A percentile compares a stretch with the other conserved stretches of the same genome.
These are phyloP conservation scores for Postia placenta DNA, from an alignment of 768 basidiomycete species.

Conservation along the genomic window DNA sequence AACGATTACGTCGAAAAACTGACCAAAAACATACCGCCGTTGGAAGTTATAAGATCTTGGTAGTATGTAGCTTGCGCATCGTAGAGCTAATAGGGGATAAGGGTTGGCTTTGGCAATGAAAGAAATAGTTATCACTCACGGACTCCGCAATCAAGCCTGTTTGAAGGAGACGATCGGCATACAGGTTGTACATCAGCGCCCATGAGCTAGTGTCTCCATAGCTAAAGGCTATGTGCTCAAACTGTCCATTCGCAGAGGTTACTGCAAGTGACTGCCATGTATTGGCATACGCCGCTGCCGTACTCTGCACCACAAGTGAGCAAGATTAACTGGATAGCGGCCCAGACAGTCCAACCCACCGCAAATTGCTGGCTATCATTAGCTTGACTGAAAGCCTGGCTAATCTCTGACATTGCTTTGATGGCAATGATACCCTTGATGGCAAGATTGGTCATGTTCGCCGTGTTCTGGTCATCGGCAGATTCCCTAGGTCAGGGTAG, in stretches of 20 bases:
- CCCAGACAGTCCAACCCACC: constrained; percentile 8
- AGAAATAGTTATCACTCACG: not conserved
- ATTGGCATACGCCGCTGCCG: not conserved
- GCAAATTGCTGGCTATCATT: constrained; percentile 11
- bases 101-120: not conserved
- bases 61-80: constrained; percentile 1
- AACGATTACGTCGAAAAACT: not conserved
- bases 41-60: not conserved
- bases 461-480: constrained; percentile 7
- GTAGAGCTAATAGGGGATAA: not conserved
- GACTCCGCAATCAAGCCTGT: constrained; percentile 3
- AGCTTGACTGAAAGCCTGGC: constrained; percentile 6
- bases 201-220: constrained; percentile 6
- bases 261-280: constrained; percentile 4
- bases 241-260: not conserved
- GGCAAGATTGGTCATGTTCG: constrained; percentile 18
- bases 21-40: not conserved
- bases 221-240: not conserved
- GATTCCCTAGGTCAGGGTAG: not conserved
- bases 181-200: constrained; percentile 9
- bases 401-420: constrained; percentile 18
- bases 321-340: no score
- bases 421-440: constrained; percentile 21
- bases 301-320: not conserved
- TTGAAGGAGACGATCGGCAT: constrained; percentile 6